Evolutionary conservation across 2,329 filamentous ascomycete species (phyloP).

Genomic region (Claviceps spartinae): DNA sequence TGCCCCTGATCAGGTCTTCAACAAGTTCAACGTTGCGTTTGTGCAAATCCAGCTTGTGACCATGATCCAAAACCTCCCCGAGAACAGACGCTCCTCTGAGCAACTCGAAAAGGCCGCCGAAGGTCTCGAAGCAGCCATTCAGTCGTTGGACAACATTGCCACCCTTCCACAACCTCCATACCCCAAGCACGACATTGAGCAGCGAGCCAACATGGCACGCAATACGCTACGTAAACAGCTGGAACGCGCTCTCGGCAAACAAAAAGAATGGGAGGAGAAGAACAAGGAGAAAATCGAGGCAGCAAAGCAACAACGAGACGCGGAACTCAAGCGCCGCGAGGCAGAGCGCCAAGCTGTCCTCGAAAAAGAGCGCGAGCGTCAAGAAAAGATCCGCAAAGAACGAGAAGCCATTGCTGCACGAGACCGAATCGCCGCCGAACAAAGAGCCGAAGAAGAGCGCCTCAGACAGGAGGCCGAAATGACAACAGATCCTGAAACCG

Average conservation of each 20-base stretch:
- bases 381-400: conserved; percentile 75
- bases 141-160: conserved; percentile 51
- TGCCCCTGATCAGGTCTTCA: conserved; percentile 73
- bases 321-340: conserved; percentile 64
- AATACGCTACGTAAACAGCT: conserved; percentile 92
- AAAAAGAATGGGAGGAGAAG: conserved; percentile 84
- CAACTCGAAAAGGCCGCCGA: conserved; percentile 70
- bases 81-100: conserved; percentile 61
- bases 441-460: conserved; percentile 31
- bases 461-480: conserved; percentile 51
- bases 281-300: conserved; percentile 79
- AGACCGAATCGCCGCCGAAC: conserved; percentile 58
- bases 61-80: conserved; percentile 58
- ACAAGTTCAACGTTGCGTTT: conserved; percentile 96
- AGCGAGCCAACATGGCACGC: conserved; percentile 91
- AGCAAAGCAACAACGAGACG: conserved; percentile 67
- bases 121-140: conserved; percentile 78
- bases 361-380: conserved; percentile 57
- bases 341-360: conserved; percentile 57
- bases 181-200: conserved; percentile 78
- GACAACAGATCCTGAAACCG: conserved; percentile 70
- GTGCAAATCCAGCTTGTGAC: conserved; percentile 90
- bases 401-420: conserved; percentile 66
- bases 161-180: conserved; percentile 62
- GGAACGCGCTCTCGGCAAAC: conserved; percentile 68